Percentiles rank a stretch among this genome's conserved stretches.
Conservation (phyloP, 179 eudicot genomes). For the Pouteria campechiana region DNA sequence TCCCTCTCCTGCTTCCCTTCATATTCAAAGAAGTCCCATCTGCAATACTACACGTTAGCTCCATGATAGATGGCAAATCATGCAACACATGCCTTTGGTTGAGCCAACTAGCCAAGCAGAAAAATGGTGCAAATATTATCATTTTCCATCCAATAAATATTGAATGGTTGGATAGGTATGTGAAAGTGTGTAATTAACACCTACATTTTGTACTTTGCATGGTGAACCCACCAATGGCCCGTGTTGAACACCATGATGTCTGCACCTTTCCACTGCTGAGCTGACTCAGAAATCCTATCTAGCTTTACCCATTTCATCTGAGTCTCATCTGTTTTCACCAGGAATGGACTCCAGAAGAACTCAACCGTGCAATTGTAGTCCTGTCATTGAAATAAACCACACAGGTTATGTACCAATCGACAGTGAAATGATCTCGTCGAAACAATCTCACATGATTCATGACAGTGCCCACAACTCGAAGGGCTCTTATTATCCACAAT, state of each 20-base stretch:
- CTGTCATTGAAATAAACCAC: slow-evolving; percentile 11
- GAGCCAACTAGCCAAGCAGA: not conserved
- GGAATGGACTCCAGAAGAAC: slow-evolving; percentile 35
- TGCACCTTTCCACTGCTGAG: slow-evolving; percentile 25
- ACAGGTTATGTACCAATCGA: not conserved
- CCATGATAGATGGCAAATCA: no score
- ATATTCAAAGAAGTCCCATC: slow-evolving; percentile 30
- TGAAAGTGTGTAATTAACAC: not conserved
- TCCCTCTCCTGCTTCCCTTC: slow-evolving; percentile 14
- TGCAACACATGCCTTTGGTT: no score
- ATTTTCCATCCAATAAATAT: not conserved
- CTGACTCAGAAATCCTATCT: slow-evolving; percentile 13
- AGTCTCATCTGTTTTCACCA: slow-evolving; percentile 31
- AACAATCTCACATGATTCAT: no score
- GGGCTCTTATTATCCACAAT: no score
- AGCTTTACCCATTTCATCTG: slow-evolving; percentile 29
- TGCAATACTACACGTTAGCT: slow-evolving; percentile 2
- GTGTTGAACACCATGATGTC: slow-evolving; percentile 34
- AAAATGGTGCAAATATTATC: not conserved
- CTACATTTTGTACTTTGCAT: slow-evolving; percentile 21
- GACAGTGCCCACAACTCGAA: no score
- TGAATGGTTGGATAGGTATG: no score
- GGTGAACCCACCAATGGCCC: slow-evolving; percentile 40
- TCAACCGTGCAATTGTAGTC: slow-evolving; percentile 31
- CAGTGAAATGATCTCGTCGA: not conserved